Percentiles rank a stretch among this genome's conserved stretches.
Conservation (phyloP, 129 eudicot species). For the Glebionis coronaria region DNA sequence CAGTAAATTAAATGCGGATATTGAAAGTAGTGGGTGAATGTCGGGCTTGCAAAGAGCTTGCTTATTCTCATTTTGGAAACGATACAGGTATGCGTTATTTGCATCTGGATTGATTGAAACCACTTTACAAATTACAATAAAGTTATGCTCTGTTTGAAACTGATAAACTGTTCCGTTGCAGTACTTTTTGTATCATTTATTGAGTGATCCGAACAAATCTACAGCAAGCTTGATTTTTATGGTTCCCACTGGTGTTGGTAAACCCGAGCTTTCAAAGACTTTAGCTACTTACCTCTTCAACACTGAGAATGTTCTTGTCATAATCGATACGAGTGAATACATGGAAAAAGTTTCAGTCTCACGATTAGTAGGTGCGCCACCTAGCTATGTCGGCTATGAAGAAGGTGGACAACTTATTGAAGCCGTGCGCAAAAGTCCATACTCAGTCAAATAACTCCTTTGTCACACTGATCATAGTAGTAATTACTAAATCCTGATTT, state of each 20-base stretch:
- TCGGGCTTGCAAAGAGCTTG: too few species aligned
- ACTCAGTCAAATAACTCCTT: slow-evolving; percentile 38
- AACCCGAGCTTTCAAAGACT: slow-evolving; percentile 91
- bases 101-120: too few species aligned
- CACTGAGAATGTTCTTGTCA: slow-evolving; percentile 84
- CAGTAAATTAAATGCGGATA: too few species aligned
- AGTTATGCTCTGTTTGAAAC: too few species aligned
- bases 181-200: too few species aligned
- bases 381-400: slow-evolving; percentile 95
- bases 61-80: too few species aligned
- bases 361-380: slow-evolving; percentile 91
- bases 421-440: slow-evolving; percentile 85
- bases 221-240: slow-evolving; percentile 98
- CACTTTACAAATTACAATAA: too few species aligned
- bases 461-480: too few species aligned
- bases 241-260: slow-evolving; percentile 99
- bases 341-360: slow-evolving; percentile 94
- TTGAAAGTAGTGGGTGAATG: too few species aligned
- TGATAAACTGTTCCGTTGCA: too few species aligned
- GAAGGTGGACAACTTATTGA: slow-evolving; percentile 97
- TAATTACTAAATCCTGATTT: neutral
- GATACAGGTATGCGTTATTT: too few species aligned
- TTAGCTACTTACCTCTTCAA: slow-evolving; percentile 87
- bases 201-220: slow-evolving; percentile 86
- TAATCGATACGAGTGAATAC: slow-evolving; percentile 93